Evolutionary conservation across 2,329 filamentous ascomycete species (phyloP).

Genomic region (Trichophyton simii): DNA sequence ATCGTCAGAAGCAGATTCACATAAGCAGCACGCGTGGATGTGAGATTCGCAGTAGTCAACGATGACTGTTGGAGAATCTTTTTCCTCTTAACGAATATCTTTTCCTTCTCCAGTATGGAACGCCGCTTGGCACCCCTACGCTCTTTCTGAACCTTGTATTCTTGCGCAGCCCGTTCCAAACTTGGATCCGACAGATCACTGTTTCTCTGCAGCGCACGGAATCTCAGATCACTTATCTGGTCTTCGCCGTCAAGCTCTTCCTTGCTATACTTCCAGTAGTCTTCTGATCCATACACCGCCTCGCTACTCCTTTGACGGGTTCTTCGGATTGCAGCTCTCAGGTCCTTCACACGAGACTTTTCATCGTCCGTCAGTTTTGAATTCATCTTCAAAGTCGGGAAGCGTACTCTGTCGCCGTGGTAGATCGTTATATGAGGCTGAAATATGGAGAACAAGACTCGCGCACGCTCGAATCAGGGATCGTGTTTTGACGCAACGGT

Average conservation of each 20-base stretch:
- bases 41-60: constrained; percentile 16
- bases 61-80: constrained; percentile 10
- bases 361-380: background rate
- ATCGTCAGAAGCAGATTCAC: background rate
- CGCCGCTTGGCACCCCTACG: background rate
- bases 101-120: background rate
- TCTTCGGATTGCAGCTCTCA: background rate
- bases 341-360: background rate
- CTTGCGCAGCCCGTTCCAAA: background rate
- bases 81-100: background rate
- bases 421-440: too few relatives aligned
- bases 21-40: constrained; percentile 14
- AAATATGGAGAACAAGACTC: too few relatives aligned
- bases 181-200: background rate
- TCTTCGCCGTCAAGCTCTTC: background rate
- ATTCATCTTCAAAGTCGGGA: background rate
- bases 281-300: background rate
- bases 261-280: background rate
- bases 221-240: background rate
- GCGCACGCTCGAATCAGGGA: too few relatives aligned
- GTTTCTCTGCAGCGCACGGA: background rate
- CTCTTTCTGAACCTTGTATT: background rate
- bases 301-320: background rate
- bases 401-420: too few relatives aligned
- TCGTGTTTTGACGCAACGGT: too few relatives aligned